These are phyloP conservation scores for Dothidotthia symphoricarpi DNA, from an alignment of 2,329 filamentous ascomycete species.

Conservation along the genomic window DNA sequence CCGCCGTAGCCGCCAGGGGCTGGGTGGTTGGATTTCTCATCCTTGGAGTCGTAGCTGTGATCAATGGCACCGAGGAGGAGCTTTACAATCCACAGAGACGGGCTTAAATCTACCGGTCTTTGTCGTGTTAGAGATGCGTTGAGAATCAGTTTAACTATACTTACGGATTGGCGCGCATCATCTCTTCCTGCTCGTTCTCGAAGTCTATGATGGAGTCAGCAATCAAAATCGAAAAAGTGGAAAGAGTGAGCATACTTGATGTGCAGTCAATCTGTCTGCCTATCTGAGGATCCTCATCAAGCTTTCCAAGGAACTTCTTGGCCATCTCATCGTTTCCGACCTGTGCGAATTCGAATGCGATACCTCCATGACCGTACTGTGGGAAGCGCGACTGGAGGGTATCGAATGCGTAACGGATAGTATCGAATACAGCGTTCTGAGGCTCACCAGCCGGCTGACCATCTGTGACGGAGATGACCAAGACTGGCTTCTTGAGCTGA, in stretches of 20 bases:
- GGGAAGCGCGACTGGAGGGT: constrained; percentile 48
- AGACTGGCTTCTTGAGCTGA: constrained; percentile 61
- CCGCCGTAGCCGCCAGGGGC: constrained; percentile 32
- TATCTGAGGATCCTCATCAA: constrained; percentile 63
- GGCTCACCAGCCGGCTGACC: constrained; percentile 65
- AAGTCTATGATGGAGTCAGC: constrained; percentile 61
- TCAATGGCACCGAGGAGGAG: constrained; percentile 67
- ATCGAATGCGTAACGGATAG: constrained; percentile 55
- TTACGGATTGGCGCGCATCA: constrained; percentile 60
- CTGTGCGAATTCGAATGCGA: constrained; percentile 67
- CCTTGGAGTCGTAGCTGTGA: constrained; percentile 63
- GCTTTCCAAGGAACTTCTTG: constrained; percentile 60
- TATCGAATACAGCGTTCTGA: constrained; percentile 56
- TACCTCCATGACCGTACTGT: constrained; percentile 57
- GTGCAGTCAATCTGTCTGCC: constrained; percentile 66
- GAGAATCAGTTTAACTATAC: too few species aligned
- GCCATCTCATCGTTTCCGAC: constrained; percentile 66
- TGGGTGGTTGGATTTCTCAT: constrained; percentile 55
- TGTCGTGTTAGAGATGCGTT: too few species aligned
- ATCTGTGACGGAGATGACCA: constrained; percentile 66
- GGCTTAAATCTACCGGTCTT: constrained; percentile 63
- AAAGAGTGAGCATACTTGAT: constrained; percentile 54
- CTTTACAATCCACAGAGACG: constrained; percentile 66
- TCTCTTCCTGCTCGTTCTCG: constrained; percentile 66
- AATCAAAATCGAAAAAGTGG: neutral